Base-by-base conservation (phyloP, 108 stramenopile species). In the Nitzschia sp. region DNA sequence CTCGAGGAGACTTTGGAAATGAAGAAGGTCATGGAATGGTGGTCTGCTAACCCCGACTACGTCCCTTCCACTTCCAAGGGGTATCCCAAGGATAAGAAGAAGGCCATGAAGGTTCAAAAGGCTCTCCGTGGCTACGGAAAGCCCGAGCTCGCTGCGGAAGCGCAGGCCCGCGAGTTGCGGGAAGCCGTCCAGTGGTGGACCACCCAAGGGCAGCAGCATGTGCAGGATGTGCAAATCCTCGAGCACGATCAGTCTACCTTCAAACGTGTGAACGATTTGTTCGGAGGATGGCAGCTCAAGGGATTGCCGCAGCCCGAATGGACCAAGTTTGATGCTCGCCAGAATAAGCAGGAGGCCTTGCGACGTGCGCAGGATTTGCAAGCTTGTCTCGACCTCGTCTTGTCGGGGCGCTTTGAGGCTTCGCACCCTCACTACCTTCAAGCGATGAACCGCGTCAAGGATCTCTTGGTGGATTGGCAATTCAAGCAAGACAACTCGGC, bases 11-110 rank as follows among this genome's bases (percentile, higher is more conserved):
- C 54, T 19, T 57, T 52, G 23, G 66, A 68, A 29, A 68, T 81
- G 71, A 62, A 81, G 56, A 21, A 52, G 16, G 30, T 81, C 21
- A 35, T 68, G 19, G 69, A 76, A 25, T 81, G 80, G 80, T 81
- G 80, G 75, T 33, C 55, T 26, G 63, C 66, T 8, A 54, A 69
- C 66, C 32, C 53, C 32, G 59, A 75, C 52, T 75, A 75, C 34
- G 30, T 61, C n/a, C 73, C 73, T 19, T 46, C 58, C 1, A 31
- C 34, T 2, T 66, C 63, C 9, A 58, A 72, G 59, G 32, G 25
- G 2, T 69, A 72, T 60, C 46, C 76, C 46, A 29, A 56, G 54
- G 66, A 47, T 44, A 70, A 65, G 58, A 56, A 72, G 58, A 75
- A 80, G 66, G 80, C 80, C 29, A 50, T 75, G 21, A 68, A 67